Evolutionary conservation across 1,284 basidiomycete species (phyloP).

Genomic region (Heterobasidion irregulare): DNA sequence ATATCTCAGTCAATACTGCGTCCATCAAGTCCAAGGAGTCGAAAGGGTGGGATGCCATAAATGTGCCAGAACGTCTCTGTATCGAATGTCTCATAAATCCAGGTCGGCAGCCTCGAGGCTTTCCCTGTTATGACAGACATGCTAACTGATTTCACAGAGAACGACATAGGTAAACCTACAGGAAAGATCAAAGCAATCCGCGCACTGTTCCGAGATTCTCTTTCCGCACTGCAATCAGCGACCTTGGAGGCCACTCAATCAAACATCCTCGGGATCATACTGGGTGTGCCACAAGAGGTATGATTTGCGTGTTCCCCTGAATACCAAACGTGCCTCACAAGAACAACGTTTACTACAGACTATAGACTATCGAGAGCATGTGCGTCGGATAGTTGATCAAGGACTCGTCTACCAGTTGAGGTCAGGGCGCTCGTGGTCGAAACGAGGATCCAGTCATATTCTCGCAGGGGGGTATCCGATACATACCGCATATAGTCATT

Average conservation of each 20-base stretch:
- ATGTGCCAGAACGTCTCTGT: constrained; percentile 21
- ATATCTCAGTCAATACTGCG: constrained; percentile 30
- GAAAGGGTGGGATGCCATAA: constrained; percentile 24
- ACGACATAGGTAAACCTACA: constrained; percentile 31
- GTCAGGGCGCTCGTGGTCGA: not conserved
- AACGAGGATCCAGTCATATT: not conserved
- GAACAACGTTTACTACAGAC: constrained; percentile 6
- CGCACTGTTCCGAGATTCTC: constrained; percentile 26
- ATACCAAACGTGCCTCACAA: too few relatives aligned
- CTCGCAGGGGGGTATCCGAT: too few relatives aligned
- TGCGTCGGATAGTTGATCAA: not conserved
- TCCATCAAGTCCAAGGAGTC: constrained; percentile 27
- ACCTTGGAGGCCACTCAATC: constrained; percentile 7
- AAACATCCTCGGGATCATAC: constrained; percentile 18
- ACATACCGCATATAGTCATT: too few relatives aligned
- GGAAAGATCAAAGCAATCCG: constrained; percentile 24
- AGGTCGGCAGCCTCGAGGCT: constrained; percentile 15
- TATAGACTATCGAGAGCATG: constrained; percentile 7
- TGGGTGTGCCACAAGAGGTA: constrained; percentile 17
- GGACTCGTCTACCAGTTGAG: not conserved
- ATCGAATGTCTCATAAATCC: constrained; percentile 36
- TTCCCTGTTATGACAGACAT: too few relatives aligned
- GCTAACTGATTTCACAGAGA: constrained; percentile 14
- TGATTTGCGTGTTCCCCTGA: not conserved
- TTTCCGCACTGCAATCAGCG: constrained; percentile 13